phyloP scores from a whole-genome alignment of 805 yeast species.

The Clavispora vitiphila region DNA sequence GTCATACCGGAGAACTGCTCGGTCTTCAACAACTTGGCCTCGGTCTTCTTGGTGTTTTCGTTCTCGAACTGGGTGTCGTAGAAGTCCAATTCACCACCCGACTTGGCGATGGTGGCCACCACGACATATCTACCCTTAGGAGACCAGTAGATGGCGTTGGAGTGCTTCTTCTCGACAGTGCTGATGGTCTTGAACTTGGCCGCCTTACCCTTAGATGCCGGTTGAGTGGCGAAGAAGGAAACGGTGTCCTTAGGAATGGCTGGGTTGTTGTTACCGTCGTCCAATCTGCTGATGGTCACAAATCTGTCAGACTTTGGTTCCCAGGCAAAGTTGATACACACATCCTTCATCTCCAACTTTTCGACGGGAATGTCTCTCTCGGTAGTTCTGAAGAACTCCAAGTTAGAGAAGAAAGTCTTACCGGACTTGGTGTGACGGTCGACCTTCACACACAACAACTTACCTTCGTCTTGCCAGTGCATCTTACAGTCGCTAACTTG shows the following conservation, averaged over 20 bases:
- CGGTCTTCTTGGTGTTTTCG: conserved; percentile 43
- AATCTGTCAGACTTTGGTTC: conserved; percentile 92
- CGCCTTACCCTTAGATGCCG: conserved; percentile 43
- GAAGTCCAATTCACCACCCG: conserved; percentile 71
- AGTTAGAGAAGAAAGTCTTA: conserved; percentile 84
- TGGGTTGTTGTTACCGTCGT: conserved; percentile 52
- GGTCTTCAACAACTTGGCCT: conserved; percentile 53
- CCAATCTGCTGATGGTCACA: conserved; percentile 64
- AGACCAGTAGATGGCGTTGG: conserved; percentile 78
- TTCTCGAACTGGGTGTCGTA: conserved; percentile 84
- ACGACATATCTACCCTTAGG: conserved; percentile 88
- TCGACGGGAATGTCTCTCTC: conserved; percentile 95
- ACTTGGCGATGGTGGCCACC: conserved; percentile 43
- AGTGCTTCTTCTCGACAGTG: conserved; percentile 53
- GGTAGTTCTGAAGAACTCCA: conserved; percentile 82
- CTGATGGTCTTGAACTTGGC: conserved; percentile 56
- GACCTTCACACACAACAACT: conserved; percentile 84
- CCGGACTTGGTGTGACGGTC: conserved; percentile 95
- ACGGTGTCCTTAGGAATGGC: conserved; percentile 63
- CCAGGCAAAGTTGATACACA: conserved; percentile 87
- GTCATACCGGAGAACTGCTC: conserved; percentile 75
- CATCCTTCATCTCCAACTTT: conserved; percentile 86
- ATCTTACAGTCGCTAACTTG: conserved; percentile 88
- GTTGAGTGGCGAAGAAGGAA: conserved; percentile 79
- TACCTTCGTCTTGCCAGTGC: conserved; percentile 91